Conservation (phyloP, 2,329 filamentous ascomycete genomes). For the Dactylellina sp. region DNA sequence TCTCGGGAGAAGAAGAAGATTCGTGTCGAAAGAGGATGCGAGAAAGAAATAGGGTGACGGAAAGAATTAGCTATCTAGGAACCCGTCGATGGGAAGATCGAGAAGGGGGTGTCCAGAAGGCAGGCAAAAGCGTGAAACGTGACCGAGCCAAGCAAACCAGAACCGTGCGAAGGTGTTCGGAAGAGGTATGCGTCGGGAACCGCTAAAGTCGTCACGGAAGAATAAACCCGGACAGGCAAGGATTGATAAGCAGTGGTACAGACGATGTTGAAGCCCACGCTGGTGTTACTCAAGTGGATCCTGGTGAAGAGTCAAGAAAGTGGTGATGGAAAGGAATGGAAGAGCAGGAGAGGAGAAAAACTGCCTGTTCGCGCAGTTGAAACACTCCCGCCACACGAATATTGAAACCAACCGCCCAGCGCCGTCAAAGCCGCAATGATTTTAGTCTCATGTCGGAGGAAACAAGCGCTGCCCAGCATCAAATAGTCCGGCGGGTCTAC, state of each 20-base stretch:
- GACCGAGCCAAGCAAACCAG: constrained; percentile 41
- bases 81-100: not conserved
- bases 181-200: constrained; percentile 14
- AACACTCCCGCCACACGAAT: constrained; percentile 32
- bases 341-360: constrained; percentile 34
- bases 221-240: constrained; percentile 3
- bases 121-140: constrained; percentile 54
- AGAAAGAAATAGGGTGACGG: constrained; percentile 10
- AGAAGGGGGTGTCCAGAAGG: constrained; percentile 11
- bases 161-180: constrained; percentile 48
- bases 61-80: constrained; percentile 16
- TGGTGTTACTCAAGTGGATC: not conserved
- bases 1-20: constrained; percentile 10
- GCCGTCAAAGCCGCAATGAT: not conserved
- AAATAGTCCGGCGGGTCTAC: not conserved
- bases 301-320: not conserved
- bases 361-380: constrained; percentile 44
- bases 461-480: not conserved
- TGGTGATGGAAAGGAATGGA: constrained; percentile 43
- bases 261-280: constrained; percentile 1
- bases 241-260: constrained; percentile 16
- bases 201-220: not conserved
- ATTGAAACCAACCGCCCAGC: not conserved
- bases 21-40: not conserved
- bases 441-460: constrained; percentile 1